Evolutionary conservation across 305 asterid species (phyloP).

Genomic region (Fraxinus latifolia): DNA sequence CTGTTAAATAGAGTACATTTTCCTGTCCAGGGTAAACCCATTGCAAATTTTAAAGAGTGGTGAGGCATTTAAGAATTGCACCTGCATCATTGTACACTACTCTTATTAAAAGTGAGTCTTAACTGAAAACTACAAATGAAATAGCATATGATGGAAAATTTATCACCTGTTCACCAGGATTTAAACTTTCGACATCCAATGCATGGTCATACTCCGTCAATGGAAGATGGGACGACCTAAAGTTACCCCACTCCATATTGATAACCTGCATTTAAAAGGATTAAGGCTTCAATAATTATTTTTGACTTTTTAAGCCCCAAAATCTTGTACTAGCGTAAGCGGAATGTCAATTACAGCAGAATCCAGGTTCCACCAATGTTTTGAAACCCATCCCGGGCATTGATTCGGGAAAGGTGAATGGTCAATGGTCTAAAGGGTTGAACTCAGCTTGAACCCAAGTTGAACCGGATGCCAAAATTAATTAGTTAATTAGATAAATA

Average conservation of each 20-base stretch:
- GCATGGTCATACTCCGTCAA: slow-evolving; percentile 65
- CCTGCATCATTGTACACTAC: not conserved
- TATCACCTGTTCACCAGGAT: slow-evolving; percentile 78
- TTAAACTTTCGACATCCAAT: slow-evolving; percentile 67
- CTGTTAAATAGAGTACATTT: not conserved
- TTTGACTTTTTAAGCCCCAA: not conserved
- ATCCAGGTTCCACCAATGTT: not conserved
- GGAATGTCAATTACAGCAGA: not conserved
- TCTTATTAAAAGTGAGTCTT: not conserved
- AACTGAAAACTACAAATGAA: not conserved
- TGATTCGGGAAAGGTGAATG: not conserved
- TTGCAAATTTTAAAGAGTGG: not conserved
- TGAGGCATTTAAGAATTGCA: not conserved
- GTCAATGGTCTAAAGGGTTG: not conserved
- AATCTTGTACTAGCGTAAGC: not conserved
- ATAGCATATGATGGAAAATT: not conserved
- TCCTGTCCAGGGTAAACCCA: not conserved
- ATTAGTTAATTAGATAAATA: not conserved
- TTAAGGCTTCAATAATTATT: not conserved
- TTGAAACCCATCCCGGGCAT: not conserved
- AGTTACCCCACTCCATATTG: slow-evolving; percentile 98
- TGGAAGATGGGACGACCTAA: slow-evolving; percentile 79
- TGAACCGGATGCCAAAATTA: not conserved
- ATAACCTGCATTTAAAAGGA: slow-evolving; percentile 51
- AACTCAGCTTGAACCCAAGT: not conserved